Evolutionary conservation across 2,329 filamentous ascomycete species (phyloP).

Genomic region (Fusarium keratoplasticum): DNA sequence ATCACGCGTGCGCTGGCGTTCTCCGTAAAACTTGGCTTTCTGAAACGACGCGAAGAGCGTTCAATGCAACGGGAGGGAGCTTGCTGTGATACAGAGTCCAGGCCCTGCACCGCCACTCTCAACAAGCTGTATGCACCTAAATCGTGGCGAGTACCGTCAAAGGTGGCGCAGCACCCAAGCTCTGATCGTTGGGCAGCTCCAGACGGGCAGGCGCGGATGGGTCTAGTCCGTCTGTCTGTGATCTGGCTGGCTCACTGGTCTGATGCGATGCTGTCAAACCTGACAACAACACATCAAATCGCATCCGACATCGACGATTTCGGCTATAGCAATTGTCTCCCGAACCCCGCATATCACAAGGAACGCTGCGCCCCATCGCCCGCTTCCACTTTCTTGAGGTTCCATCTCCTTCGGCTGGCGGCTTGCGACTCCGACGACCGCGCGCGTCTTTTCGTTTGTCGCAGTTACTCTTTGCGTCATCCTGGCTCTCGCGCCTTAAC

Average conservation of each 20-base stretch:
- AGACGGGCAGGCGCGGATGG: constrained; percentile 35
- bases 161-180: constrained; percentile 27
- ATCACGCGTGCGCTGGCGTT: constrained; percentile 31
- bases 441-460: constrained; percentile 46
- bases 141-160: constrained; percentile 14
- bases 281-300: constrained; percentile 38
- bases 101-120: constrained; percentile 35
- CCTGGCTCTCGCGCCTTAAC: constrained; percentile 38
- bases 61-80: constrained; percentile 17
- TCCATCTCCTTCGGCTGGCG: constrained; percentile 18
- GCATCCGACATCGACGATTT: constrained; percentile 12
- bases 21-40: constrained; percentile 4
- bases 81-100: constrained; percentile 1
- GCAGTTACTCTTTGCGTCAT: constrained; percentile 37
- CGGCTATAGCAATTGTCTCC: constrained; percentile 20
- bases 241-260: constrained; percentile 33
- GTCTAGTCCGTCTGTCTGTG: constrained; percentile 30
- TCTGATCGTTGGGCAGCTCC: constrained; percentile 26
- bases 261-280: constrained; percentile 39
- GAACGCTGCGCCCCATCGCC: constrained; percentile 17
- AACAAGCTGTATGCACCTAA: background rate
- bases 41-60: constrained; percentile 24
- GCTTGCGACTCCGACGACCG: constrained; percentile 34
- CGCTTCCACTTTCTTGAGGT: constrained; percentile 1
- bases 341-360: constrained; percentile 27